These are phyloP conservation scores for Lactifluus echinatus DNA, from an alignment of 768 basidiomycete genomes.

Conservation along the genomic window DNA sequence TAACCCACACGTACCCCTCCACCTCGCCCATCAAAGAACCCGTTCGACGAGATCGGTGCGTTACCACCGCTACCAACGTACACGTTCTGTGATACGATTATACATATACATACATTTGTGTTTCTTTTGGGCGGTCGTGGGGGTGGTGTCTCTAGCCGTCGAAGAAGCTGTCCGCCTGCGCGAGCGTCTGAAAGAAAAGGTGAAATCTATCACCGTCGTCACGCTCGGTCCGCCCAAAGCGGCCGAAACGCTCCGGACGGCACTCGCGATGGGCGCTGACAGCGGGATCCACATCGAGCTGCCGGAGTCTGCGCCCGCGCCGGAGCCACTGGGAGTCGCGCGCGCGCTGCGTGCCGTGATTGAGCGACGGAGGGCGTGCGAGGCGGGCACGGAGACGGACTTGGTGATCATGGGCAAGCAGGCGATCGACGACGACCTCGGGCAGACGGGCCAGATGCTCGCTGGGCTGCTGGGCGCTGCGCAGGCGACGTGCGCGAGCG, in stretches of 20 bases:
- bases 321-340: conserved; percentile 89
- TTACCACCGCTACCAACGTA: not conserved
- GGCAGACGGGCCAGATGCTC: conserved; percentile 95
- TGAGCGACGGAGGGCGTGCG: conserved; percentile 39
- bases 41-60: conserved; percentile 96
- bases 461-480: conserved; percentile 88
- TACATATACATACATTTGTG: not conserved
- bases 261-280: conserved; percentile 97
- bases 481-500: conserved; percentile 93
- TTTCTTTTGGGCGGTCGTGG: not conserved
- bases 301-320: conserved; percentile 59
- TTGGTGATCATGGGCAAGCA: conserved; percentile 96
- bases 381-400: conserved; percentile 42
- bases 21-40: conserved; percentile 76
- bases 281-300: conserved; percentile 83
- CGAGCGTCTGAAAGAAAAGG: conserved; percentile 63
- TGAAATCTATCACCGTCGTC: conserved; percentile 84
- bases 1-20: no score
- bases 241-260: conserved; percentile 85
- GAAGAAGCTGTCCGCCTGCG: conserved; percentile 97
- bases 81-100: not conserved
- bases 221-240: conserved; percentile 93
- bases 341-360: conserved; percentile 76
- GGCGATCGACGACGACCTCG: conserved; percentile 94
- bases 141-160: conserved; percentile 49